phyloP scores from a whole-genome alignment of 2,329 filamentous ascomycete genomes.

The Monilinia aucupariae region DNA sequence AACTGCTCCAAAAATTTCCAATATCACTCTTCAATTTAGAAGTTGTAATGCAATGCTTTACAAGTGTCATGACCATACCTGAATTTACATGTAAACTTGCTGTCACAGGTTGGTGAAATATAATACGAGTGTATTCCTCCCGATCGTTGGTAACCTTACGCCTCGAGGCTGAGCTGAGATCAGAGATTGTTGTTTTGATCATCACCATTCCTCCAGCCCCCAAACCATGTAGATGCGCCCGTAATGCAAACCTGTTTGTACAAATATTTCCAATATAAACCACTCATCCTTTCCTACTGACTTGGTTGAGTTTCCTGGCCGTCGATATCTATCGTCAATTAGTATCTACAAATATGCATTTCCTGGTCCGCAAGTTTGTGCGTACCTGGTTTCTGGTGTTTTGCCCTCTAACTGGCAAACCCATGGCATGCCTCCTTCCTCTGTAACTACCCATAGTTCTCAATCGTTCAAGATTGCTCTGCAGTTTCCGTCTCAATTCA shows the following conservation, averaged over 20 bases:
- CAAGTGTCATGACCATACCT: neutral
- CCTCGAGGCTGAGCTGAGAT: neutral
- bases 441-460: constrained; percentile 89
- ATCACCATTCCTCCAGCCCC: neutral
- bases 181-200: neutral
- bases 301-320: constrained; percentile 56
- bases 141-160: neutral
- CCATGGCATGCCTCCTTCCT: constrained; percentile 87
- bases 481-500: constrained; percentile 69
- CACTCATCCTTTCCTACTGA: constrained; percentile 44
- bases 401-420: constrained; percentile 85
- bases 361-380: constrained; percentile 1
- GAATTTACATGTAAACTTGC: neutral
- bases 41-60: neutral
- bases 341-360: neutral
- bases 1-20: neutral
- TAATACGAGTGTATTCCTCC: no score
- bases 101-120: neutral
- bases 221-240: constrained; percentile 8
- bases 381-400: constrained; percentile 70
- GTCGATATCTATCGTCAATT: constrained; percentile 46
- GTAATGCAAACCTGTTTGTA: constrained; percentile 4
- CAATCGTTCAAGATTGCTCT: constrained; percentile 79
- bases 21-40: neutral
- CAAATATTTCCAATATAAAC: constrained; percentile 8